phyloP scores from a whole-genome alignment of 805 yeast genomes.

The Candida hungchunana region DNA sequence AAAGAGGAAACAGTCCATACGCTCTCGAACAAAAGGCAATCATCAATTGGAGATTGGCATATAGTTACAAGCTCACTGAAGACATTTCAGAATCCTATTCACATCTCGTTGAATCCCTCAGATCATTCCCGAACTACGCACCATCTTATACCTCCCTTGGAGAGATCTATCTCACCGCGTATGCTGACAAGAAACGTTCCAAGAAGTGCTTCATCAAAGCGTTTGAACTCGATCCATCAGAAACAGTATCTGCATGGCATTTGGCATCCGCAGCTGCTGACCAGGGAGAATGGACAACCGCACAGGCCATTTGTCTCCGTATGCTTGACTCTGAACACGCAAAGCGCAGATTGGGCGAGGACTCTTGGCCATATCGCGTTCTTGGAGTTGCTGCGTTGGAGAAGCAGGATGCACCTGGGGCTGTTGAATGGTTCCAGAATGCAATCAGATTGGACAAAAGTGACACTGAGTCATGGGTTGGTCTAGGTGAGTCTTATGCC shows the following conservation, averaged over 20 bases:
- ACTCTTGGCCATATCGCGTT: conserved; percentile 86
- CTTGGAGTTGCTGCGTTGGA: conserved; percentile 77
- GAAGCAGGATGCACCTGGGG: conserved; percentile 64
- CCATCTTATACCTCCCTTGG: conserved; percentile 85
- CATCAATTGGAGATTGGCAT: conserved; percentile 70
- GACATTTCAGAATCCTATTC: conserved; percentile 48
- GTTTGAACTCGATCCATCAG: conserved; percentile 78
- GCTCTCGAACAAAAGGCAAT: conserved; percentile 55
- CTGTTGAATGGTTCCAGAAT: conserved; percentile 85
- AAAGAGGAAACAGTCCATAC: conserved; percentile 48
- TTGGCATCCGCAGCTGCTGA: conserved; percentile 68
- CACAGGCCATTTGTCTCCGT: conserved; percentile 65
- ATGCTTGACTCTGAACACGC: conserved; percentile 63
- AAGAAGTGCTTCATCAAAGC: conserved; percentile 86
- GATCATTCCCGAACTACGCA: conserved; percentile 60
- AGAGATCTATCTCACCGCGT: conserved; percentile 54
- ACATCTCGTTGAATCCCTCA: conserved; percentile 55
- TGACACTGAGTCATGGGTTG: conserved; percentile 85
- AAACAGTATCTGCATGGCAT: conserved; percentile 67
- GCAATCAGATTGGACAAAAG: conserved; percentile 64
- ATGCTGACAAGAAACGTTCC: conserved; percentile 61
- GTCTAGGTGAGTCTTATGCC: conserved; percentile 93
- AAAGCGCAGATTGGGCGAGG: conserved; percentile 40
- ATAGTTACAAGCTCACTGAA: conserved; percentile 42
- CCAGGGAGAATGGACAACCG: conserved; percentile 77